A percentile compares a stretch with the other conserved stretches of the same genome.
phyloP scores from a whole-genome alignment of 768 basidiomycete genomes.

The Suillus luteus region DNA sequence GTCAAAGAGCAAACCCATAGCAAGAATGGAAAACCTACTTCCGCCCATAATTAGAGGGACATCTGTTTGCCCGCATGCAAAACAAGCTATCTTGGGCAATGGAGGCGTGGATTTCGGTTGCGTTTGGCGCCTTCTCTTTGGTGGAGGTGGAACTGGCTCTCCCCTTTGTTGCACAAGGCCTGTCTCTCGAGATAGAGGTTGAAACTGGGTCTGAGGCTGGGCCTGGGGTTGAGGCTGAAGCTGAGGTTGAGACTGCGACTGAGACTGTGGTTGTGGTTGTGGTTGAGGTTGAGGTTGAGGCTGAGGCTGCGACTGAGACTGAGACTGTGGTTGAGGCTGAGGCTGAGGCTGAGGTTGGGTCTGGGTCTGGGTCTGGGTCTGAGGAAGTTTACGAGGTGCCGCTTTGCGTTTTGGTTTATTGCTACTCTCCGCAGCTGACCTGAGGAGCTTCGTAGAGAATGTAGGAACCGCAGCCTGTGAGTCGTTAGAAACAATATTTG shows the following conservation, averaged over 20 bases:
- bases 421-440: slow-evolving; percentile 45
- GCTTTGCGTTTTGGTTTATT: slow-evolving; percentile 39
- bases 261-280: background rate
- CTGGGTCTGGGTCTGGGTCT: background rate
- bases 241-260: background rate
- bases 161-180: slow-evolving; percentile 18
- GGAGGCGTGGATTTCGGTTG: slow-evolving; percentile 36
- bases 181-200: background rate
- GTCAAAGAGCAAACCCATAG: background rate
- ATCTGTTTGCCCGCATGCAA: slow-evolving; percentile 62
- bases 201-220: background rate
- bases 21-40: slow-evolving; percentile 46
- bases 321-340: background rate
- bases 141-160: slow-evolving; percentile 20
- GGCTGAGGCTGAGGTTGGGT: background rate
- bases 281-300: background rate
- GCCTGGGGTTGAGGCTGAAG: background rate
- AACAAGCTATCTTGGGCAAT: slow-evolving; percentile 53
- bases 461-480: slow-evolving; percentile 46
- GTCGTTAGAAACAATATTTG: background rate
- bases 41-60: slow-evolving; percentile 79
- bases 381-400: slow-evolving; percentile 31
- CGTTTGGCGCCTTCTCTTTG: slow-evolving; percentile 45
- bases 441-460: slow-evolving; percentile 59
- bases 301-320: background rate